phyloP scores from a whole-genome alignment of 768 basidiomycete species.

The Leccinum obscurum region DNA sequence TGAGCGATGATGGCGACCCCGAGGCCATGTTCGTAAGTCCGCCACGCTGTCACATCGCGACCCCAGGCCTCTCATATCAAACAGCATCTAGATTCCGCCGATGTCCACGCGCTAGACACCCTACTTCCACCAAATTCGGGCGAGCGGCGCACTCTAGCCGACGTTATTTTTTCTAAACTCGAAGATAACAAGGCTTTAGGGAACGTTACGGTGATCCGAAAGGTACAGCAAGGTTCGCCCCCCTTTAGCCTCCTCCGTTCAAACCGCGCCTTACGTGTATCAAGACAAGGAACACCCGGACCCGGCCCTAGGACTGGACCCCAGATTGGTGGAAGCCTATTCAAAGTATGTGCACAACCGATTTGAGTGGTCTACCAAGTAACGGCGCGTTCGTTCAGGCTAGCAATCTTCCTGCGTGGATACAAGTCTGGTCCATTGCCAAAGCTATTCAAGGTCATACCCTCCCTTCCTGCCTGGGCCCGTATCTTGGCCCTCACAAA shows the following conservation, averaged over 20 bases:
- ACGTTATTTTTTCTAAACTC: slow-evolving; percentile 95
- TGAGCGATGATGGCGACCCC: slow-evolving; percentile 37
- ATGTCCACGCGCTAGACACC: slow-evolving; percentile 82
- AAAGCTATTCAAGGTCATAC: slow-evolving; percentile 97
- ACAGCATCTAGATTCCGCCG: slow-evolving; percentile 88
- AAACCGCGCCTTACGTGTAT: slow-evolving; percentile 7
- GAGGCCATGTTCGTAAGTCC: slow-evolving; percentile 62
- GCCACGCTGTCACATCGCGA: not conserved
- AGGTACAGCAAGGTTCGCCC: slow-evolving; percentile 55
- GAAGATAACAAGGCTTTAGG: slow-evolving; percentile 57
- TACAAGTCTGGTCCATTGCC: slow-evolving; percentile 95
- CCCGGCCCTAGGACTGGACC: slow-evolving; percentile 86
- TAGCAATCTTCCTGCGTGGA: slow-evolving; percentile 79
- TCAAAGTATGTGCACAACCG: slow-evolving; percentile 67
- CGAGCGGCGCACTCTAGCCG: slow-evolving; percentile 86
- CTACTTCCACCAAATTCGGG: slow-evolving; percentile 73
- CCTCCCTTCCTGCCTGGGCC: slow-evolving; percentile 94
- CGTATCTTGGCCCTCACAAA: slow-evolving; percentile 90
- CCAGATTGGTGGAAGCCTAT: slow-evolving; percentile 90
- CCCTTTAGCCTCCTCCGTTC: not conserved
- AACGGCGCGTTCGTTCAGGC: slow-evolving; percentile 47
- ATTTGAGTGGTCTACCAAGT: not conserved
- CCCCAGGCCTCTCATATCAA: slow-evolving; percentile 8
- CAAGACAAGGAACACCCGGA: slow-evolving; percentile 60
- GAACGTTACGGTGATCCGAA: slow-evolving; percentile 56